A percentile compares a stretch with the other conserved stretches of the same genome.
Conservation (phyloP, 1,284 basidiomycete species). For the Ganoderma sinense region DNA sequence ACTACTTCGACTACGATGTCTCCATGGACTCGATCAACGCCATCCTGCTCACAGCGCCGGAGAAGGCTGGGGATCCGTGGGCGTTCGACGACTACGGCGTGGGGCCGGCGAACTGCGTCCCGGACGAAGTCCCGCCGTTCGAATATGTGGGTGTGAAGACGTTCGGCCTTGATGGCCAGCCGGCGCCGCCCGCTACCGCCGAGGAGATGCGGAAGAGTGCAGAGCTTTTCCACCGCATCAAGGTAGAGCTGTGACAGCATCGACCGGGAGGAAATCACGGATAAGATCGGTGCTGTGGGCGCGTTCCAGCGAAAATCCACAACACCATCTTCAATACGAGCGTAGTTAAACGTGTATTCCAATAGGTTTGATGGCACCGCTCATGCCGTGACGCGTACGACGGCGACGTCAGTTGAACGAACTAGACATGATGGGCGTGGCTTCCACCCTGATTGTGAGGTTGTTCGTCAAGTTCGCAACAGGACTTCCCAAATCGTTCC, state of each 20-base stretch:
- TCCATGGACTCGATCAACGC: constrained; percentile 65
- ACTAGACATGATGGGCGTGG: not conserved
- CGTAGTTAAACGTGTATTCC: not conserved
- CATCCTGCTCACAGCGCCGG: constrained; percentile 54
- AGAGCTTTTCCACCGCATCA: constrained; percentile 51
- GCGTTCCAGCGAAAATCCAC: not conserved
- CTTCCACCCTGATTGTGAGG: not conserved
- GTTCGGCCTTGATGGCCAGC: constrained; percentile 47
- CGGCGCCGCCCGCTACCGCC: constrained; percentile 37
- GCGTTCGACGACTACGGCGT: constrained; percentile 61
- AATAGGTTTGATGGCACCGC: not conserved
- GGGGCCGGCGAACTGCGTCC: constrained; percentile 53
- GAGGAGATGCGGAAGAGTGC: constrained; percentile 52
- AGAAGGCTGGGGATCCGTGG: constrained; percentile 48
- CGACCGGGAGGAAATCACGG: not conserved
- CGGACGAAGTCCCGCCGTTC: constrained; percentile 50
- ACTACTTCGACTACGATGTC: constrained; percentile 70
- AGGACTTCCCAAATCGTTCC: not conserved
- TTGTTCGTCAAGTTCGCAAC: not conserved
- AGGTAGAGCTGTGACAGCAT: constrained; percentile 36
- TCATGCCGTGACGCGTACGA: not conserved
- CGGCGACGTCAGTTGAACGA: not conserved
- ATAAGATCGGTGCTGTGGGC: not conserved
- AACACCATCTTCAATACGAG: not conserved
- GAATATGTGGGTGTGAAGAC: constrained; percentile 47